Conservation (phyloP, 2,329 filamentous ascomycete species). For the Aspergillus neoniger region DNA sequence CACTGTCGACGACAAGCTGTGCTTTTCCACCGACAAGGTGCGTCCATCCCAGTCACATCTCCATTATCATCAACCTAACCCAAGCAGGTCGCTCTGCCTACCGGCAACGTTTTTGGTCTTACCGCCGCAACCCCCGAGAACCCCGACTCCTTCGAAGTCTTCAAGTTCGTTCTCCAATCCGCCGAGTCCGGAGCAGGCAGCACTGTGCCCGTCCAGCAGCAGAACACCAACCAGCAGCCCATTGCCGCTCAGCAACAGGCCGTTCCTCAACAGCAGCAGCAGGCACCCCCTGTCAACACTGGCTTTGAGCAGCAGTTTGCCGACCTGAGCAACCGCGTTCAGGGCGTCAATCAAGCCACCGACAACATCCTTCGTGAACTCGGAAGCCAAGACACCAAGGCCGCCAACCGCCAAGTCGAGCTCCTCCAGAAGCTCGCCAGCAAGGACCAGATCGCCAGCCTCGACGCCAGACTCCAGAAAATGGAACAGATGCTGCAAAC, state of each 20-base stretch:
- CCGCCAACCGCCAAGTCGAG: conserved; percentile 57
- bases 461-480: conserved; percentile 54
- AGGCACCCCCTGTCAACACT: conserved; percentile 24
- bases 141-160: conserved; percentile 92
- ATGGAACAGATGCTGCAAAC: conserved; percentile 55
- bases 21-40: conserved; percentile 76
- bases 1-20: conserved; percentile 73
- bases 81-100: conserved; percentile 68
- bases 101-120: conserved; percentile 81
- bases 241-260: conserved; percentile 27
- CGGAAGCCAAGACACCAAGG: conserved; percentile 55
- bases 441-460: conserved; percentile 39
- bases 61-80: conserved; percentile 1
- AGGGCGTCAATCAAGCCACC: conserved; percentile 61
- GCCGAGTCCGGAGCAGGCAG: conserved; percentile 22
- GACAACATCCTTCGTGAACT: conserved; percentile 55
- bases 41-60: conserved; percentile 5
- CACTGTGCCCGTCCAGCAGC: conserved; percentile 19
- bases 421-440: conserved; percentile 42
- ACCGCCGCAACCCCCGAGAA: conserved; percentile 86
- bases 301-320: conserved; percentile 65
- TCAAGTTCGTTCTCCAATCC: conserved; percentile 76
- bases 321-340: conserved; percentile 82
- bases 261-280: conserved; percentile 21
- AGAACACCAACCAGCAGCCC: conserved; percentile 25